Evolutionary conservation across 129 eudicot genomes (phyloP).

Genomic region (Flaveria ramosissima): DNA sequence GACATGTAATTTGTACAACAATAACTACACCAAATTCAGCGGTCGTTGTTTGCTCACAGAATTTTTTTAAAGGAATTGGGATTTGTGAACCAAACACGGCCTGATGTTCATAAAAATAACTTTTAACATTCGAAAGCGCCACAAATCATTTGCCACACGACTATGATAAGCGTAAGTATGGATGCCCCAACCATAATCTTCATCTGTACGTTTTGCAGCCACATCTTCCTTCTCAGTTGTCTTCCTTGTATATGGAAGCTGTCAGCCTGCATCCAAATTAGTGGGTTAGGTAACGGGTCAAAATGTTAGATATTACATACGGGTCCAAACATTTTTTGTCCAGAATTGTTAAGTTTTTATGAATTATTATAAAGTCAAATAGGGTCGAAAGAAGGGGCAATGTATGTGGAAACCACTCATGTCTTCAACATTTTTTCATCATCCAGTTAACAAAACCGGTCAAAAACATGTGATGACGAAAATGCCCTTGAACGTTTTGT

Average conservation of each 20-base stretch:
- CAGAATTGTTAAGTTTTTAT: not conserved
- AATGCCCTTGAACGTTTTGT: not conserved
- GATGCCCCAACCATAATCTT: slow-evolving; percentile 64
- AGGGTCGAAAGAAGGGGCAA: not conserved
- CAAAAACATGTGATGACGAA: not conserved
- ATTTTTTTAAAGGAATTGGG: not conserved
- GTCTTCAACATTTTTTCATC: not conserved
- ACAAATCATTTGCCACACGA: slow-evolving; percentile 53
- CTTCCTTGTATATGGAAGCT: slow-evolving; percentile 80
- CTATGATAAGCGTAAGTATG: slow-evolving; percentile 41
- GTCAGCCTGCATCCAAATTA: slow-evolving; percentile 52
- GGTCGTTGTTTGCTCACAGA: not conserved
- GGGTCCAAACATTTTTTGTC: not conserved
- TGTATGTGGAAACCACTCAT: not conserved
- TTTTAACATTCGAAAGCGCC: slow-evolving; percentile 51
- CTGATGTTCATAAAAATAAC: not conserved
- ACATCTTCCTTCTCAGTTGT: slow-evolving; percentile 64
- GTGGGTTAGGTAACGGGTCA: not conserved
- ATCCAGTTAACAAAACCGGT: not conserved
- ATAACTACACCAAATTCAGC: not conserved
- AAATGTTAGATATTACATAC: not conserved
- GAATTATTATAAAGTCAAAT: not conserved
- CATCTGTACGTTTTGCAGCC: slow-evolving; percentile 73
- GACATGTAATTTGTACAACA: slow-evolving; percentile 11
- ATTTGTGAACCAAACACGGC: not conserved